Evolutionary conservation across 768 basidiomycete genomes (phyloP), one percentile per base, ranked within the genome.

Genomic region (Mycena maculata): DNA sequence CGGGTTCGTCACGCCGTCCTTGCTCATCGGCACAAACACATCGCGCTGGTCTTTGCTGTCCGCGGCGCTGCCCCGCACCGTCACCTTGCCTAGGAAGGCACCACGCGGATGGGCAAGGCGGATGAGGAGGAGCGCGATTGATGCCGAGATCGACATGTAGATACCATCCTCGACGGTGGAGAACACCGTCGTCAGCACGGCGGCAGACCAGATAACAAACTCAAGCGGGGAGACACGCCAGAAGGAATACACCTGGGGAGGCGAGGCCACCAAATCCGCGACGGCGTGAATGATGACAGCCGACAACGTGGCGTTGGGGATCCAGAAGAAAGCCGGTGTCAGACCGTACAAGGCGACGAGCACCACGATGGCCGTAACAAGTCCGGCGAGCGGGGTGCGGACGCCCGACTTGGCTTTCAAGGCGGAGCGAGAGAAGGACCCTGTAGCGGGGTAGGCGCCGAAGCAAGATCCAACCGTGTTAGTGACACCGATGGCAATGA

Each of bases 341-440:
- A 99, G 85, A 41, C 96, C 97, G 76, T 99, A 99, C 11, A 99
- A 82, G 0, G 98, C 95, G 64, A 98, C 91, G 62, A 99, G 85
- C 71, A 99, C 97, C 48, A 96, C 90, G 39, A 97, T 77, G 28
- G 94, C 91, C 23, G 95, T 92, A 71, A 92, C 76, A 63, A 96
- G 85, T 62, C 98, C 98, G 13, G 93, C 95, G 12, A 91, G 85
- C 10, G 98, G 98, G 3, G 98, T 99, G 57, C 97, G 89, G n/a
- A 99, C 97, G 52, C 98, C 98, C 0, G 94, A 96, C 78, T 97
- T 98, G 31, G 93, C 90, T 80, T 98, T 96, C 75, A 99, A 83
- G 2, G 98, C 98, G 3, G 96, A 93, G n/a, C 98, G 93, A 41
- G 96, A 98, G 87, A 99, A 99, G 1, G 96, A 98, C 2, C 98